Evolutionary conservation across 805 yeast genomes (phyloP), one percentile per base, ranked within the genome.

Genomic region (Cyberlindnera amylophila): DNA sequence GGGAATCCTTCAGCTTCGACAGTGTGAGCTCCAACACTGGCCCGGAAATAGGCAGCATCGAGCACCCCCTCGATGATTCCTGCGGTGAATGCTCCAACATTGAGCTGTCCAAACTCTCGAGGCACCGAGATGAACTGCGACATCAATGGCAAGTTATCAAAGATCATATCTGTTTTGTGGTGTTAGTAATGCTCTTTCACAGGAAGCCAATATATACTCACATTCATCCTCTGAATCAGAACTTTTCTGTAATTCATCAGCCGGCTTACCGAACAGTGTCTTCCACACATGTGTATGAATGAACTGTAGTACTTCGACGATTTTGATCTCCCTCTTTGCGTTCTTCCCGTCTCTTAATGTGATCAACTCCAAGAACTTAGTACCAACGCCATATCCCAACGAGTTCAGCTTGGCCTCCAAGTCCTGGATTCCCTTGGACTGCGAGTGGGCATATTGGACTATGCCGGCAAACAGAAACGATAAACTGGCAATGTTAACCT

Each of bases 11-110:
- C 82, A 3, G 71, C 62, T 1, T 86, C 84, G 14, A 81, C 86
- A 0, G 82, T 72, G 56, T 88, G 96, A 1, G 96, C 96, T n/a
- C 85, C 77, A 7, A 88, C 96, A 35, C 67, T 70, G 12, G 91
- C 89, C 41, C 74, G 79, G 57, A 86, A 86, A 49, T 79, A 80
- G 2, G 86, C 70, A 4, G 83, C 70, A 54, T 85, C 93, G 44
- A 88, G 65, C 1, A 87, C 80, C 0, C 95, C 95, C 59, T 88
- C 96, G 32, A 87, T 72, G 13, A 88, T 73, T 0, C 96, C 96
- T 0, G 95, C 96, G 1, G 82, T 77, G 57, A 84, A 86, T 0
- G 96, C 90, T 13, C 83, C 81, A 56, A 93, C 85, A 57, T 84
- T 86, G 54, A 87, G 70, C 48, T 80, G 81, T 10, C 85, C 81